Base-by-base conservation (phyloP, 2,329 filamentous ascomycete genomes). In the Cordyceps cateniannulata region DNA sequence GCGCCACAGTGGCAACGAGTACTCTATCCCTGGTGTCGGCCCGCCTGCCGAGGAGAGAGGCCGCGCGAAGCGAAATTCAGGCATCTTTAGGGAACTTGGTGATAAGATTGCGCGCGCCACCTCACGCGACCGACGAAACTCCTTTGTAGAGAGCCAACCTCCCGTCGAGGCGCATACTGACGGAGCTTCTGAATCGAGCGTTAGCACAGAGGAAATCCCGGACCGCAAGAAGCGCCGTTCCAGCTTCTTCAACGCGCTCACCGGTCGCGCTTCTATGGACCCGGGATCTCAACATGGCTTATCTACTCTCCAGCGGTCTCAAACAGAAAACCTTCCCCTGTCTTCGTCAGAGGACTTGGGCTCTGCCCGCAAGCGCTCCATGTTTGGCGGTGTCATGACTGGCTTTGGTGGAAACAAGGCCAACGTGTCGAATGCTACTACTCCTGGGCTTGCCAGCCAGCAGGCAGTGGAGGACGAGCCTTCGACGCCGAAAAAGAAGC, bases 51-150 rank as follows among this genome's bases (percentile, higher is more conserved):
- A 76, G 16, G 74, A 77, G 2, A 72, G 73, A 22, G 72, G 70
- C 18, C 71, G 71, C 9, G 66, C 63, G 16, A 74, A 71, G 60
- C 74, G 72, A 29, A 76, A 73, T 60, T 79, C 75, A 12, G 76
- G 71, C 22, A 69, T 84, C n/a, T 79, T 85, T 63, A 83, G 81
- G 63, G 79, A 81, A 18, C 72, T 82, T 56, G 77, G 80, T 3
- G 76, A 75, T 57, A 76, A 76, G 59, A 71, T 81, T 48, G 68
- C 69, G 18, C 71, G 72, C 5, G 68, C 67, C 7, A 70, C 69
- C 2, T 71, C 73, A 8, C 64, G 64, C 7, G 72, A 76, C 22
- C 70, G 71, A 24, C 70, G 67, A 22, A 65, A 65, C 40, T 69
- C 71, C 29, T 65, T 69, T 50, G 63, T 66, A 3, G 68, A 68